Base-by-base conservation (phyloP, 257 asterid species). In the Lycium ferocissimum region DNA sequence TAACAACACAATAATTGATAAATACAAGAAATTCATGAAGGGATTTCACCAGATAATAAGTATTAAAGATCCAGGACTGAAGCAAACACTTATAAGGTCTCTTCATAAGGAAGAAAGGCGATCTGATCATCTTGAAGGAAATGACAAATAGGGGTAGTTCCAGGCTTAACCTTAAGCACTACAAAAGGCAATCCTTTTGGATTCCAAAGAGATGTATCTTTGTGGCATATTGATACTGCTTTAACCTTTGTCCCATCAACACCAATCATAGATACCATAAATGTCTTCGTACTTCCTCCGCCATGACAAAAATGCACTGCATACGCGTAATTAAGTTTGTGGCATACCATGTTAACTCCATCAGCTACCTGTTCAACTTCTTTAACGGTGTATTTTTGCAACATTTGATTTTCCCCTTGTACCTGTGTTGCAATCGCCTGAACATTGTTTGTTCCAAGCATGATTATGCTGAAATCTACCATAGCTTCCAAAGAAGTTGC, bases 401-500 rank as follows among this genome's bases (percentile, higher is more conserved):
- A 8, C 2, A 33, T 22, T 40, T n/a, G 79, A 40, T n/a, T 75
- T 75, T 65, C 63, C 17, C 67, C 67, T 75, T 45, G 49, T 7
- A 65, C 83, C 5, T 84, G 78, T 7, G 86, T 45, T 11, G 83
- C 76, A 7, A 73, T 22, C 18, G 63, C 86, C 38, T 59, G 3
- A 59, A 84, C 54, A 53, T 73, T 43, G 33, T 73, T 84, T 43
- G 78, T 70, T 70, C 83, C 86, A 1, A 84, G 76, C 76, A 33
- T 73, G 76, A 37, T 58, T 38, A 57, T 4, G n/a, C 4, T 6
- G 54, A 71, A 59, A 73, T 84, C 76, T 5, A 75, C 38, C 86
- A 84, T 84, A 11, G 62, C 43, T n/a, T 84, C 86, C 15, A 73
- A 73, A 75, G 86, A 84, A 75, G 76, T 58, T 3, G 63, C 83